phyloP scores from a whole-genome alignment of 805 yeast genomes.

The Metschnikowia gelsemii region DNA sequence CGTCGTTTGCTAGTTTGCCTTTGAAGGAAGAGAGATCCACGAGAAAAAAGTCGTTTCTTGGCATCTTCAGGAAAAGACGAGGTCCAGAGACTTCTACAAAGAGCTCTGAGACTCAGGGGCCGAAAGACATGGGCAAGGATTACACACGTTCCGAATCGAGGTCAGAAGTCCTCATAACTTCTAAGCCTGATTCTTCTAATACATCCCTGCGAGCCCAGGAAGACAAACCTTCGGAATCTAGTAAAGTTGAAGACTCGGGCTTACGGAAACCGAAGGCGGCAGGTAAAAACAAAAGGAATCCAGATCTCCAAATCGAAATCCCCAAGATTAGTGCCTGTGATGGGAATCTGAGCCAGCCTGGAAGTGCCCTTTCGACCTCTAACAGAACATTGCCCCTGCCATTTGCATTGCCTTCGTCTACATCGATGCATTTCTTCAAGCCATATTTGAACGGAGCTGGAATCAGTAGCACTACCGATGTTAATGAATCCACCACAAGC shows the following conservation, averaged over 20 bases:
- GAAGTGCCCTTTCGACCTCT: constrained; percentile 17
- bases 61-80: constrained; percentile 32
- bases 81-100: background rate
- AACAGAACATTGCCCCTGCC: constrained; percentile 33
- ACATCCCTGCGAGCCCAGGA: too few species aligned
- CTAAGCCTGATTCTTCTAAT: background rate
- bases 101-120: background rate
- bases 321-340: constrained; percentile 16
- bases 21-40: background rate
- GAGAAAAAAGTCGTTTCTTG: constrained; percentile 34
- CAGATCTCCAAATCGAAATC: constrained; percentile 18
- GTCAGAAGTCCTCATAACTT: background rate
- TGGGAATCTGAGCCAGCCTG: constrained; percentile 12
- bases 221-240: too few species aligned
- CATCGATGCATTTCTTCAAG: constrained; percentile 41
- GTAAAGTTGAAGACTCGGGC: background rate
- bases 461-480: constrained; percentile 3
- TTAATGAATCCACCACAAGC: constrained; percentile 7
- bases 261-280: constrained; percentile 1
- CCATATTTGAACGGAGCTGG: constrained; percentile 20
- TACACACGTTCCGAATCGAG: background rate
- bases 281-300: constrained; percentile 4
- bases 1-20: constrained; percentile 29
- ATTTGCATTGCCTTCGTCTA: constrained; percentile 46
- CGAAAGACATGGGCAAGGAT: background rate